Conservation (phyloP, 2,329 filamentous ascomycete genomes). For the Aureobasidium musti region DNA sequence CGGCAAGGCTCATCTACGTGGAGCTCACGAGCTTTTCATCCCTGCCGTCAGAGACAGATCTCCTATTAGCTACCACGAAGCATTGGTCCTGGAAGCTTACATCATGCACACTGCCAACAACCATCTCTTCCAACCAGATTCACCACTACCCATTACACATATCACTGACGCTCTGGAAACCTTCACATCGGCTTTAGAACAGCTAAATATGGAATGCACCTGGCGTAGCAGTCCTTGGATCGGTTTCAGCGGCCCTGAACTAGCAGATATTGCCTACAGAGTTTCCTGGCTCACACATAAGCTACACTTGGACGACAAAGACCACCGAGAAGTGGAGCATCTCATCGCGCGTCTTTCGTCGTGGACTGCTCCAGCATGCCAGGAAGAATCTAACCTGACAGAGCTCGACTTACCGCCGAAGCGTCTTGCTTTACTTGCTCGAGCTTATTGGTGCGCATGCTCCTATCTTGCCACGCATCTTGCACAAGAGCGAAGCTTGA, state of each 20-base stretch:
- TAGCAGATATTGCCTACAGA: conserved; percentile 20
- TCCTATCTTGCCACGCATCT: conserved; percentile 8
- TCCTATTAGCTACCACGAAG: conserved; percentile 29
- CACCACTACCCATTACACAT: conserved; percentile 29
- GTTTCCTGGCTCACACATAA: conserved; percentile 24
- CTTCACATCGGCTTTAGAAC: conserved; percentile 7
- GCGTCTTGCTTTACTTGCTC: conserved; percentile 1
- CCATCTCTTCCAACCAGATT: conserved; percentile 31
- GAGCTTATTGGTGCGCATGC: conserved; percentile 24
- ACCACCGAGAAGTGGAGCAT: background rate
- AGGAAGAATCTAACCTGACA: background rate
- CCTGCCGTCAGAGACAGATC: conserved; percentile 1
- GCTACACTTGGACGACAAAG: background rate
- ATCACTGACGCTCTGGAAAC: conserved; percentile 3
- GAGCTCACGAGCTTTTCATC: conserved; percentile 31
- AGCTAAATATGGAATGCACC: background rate
- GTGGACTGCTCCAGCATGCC: conserved; percentile 18
- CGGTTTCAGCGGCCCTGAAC: conserved; percentile 7
- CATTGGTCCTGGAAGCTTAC: conserved; percentile 34
- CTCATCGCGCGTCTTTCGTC: background rate
- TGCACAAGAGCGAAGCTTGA: background rate
- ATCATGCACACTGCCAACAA: conserved; percentile 33
- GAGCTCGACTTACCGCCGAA: conserved; percentile 1
- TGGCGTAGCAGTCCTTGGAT: conserved; percentile 29
- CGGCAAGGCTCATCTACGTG: conserved; percentile 30